Base-by-base conservation (phyloP, 495 filamentous ascomycete genomes). In the Penicillium canariense region DNA sequence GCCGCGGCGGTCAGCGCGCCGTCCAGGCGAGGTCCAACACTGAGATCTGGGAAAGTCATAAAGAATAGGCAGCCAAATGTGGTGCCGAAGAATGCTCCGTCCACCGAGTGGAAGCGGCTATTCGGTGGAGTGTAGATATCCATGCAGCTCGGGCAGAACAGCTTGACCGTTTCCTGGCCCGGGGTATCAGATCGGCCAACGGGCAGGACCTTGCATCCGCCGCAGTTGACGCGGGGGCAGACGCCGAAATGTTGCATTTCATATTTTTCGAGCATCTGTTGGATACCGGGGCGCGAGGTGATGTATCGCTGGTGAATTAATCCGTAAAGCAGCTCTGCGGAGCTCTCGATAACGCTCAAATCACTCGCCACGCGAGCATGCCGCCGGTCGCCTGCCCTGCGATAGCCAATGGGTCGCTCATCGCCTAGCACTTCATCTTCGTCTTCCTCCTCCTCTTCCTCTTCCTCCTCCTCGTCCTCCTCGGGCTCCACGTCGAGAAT, bases 241-340 rank as follows among this genome's bases (percentile, higher is more conserved):
- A 86, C 83, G 28, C 94, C 94, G 58, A 98, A 98, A 73, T 98
- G 93, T 56, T 89, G 85, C 40, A 96, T 78, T 63, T 96, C 92
- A 77, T 97, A 97, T 68, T 98, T 98, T 68, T 98, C 95, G 26
- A 91, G 89, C 94, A 98, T 98, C 68, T 96, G 91, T 67, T 96
- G 93, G 50, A 98, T 97, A 17, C 94, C 94, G 5, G 90, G 90
- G 30, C 94, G 81, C n/a, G 91, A 96, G 52, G 91, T 97, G 75
- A 98, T 97, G 70, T 95, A 98, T 23, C 94, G 89, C 73, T 97
- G 94, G 72, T 98, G 94, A 65, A 98, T 98, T 20, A 98, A 82
- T 5, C 94, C 94, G 73, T 97, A 98, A 11, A 98, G 87, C 65
- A 98, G 84, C 77, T 98, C 95, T 9, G 94, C 94, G 0, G 91